Percentiles rank a stretch among this genome's conserved stretches.
Evolutionary conservation across 805 yeast genomes (phyloP).

Genomic region (Candida argentea): DNA sequence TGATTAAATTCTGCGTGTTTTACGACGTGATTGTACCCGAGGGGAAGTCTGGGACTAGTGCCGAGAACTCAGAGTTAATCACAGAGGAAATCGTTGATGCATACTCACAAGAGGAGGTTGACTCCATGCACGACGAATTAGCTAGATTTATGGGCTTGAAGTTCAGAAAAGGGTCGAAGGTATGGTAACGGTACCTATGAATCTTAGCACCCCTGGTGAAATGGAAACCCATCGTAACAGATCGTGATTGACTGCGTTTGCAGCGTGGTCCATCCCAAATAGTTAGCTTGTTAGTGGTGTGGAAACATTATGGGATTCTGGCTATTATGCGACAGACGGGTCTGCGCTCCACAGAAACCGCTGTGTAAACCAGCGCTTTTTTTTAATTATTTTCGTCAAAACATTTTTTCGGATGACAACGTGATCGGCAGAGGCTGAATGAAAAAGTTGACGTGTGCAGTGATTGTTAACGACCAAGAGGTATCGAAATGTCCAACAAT

Average conservation of each 20-base stretch:
- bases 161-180: constrained; percentile 40
- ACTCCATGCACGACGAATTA: constrained; percentile 49
- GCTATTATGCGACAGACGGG: neutral
- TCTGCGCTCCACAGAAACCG: neutral
- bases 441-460: constrained; percentile 4
- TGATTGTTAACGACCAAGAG: constrained; percentile 1
- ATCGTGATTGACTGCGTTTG: neutral
- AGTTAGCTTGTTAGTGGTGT: too few species aligned
- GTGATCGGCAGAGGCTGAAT: too few species aligned
- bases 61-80: constrained; percentile 4
- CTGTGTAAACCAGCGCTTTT: neutral
- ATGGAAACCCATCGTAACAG: neutral
- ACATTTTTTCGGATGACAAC: neutral
- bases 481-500: neutral
- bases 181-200: constrained; percentile 30
- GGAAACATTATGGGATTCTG: too few species aligned
- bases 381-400: neutral
- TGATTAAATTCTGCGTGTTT: constrained; percentile 53
- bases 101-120: constrained; percentile 38
- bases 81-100: constrained; percentile 11
- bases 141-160: constrained; percentile 61
- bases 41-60: constrained; percentile 22
- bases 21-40: constrained; percentile 67
- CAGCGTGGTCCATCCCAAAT: neutral
- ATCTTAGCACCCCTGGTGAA: constrained; percentile 1